A percentile compares a stretch with the other conserved stretches of the same genome.
Evolutionary conservation across 2,329 filamentous ascomycete genomes (phyloP).

Genomic region (Colletotrichum plurivorum): DNA sequence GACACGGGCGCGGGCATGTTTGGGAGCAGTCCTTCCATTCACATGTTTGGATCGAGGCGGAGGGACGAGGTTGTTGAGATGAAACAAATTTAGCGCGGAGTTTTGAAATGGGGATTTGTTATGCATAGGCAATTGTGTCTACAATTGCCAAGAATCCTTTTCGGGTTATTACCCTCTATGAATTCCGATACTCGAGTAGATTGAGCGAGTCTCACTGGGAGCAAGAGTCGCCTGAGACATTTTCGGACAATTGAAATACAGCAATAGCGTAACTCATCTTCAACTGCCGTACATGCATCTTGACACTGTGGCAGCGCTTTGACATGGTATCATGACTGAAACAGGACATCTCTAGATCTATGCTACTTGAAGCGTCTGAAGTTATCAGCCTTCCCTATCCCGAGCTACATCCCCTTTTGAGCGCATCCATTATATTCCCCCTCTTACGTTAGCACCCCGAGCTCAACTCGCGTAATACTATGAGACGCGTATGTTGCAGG

Average conservation of each 20-base stretch:
- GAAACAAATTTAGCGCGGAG: slow-evolving; percentile 13
- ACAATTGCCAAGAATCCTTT: background rate
- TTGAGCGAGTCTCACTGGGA: too few species aligned
- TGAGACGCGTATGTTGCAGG: too few species aligned
- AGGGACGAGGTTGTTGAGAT: slow-evolving; percentile 15
- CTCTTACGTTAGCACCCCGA: too few species aligned
- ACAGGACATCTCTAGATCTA: background rate
- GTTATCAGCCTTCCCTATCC: background rate
- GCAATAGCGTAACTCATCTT: too few species aligned
- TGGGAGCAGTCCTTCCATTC: background rate
- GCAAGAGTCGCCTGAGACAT: too few species aligned
- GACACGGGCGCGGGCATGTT: slow-evolving; percentile 4
- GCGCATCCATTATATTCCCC: too few species aligned
- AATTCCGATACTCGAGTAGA: too few species aligned
- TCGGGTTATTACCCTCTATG: background rate
- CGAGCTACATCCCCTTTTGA: too few species aligned
- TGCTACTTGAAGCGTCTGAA: background rate
- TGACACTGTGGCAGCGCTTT: too few species aligned
- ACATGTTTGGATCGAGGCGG: background rate
- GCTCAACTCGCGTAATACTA: too few species aligned
- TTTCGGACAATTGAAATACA: too few species aligned
- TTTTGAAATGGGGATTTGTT: background rate
- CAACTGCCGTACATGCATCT: too few species aligned
- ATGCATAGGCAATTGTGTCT: background rate
- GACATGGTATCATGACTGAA: background rate